Evolutionary conservation across 1,284 basidiomycete species (phyloP), one percentile per base, ranked within the genome.

Genomic region (Fomes fomentarius): DNA sequence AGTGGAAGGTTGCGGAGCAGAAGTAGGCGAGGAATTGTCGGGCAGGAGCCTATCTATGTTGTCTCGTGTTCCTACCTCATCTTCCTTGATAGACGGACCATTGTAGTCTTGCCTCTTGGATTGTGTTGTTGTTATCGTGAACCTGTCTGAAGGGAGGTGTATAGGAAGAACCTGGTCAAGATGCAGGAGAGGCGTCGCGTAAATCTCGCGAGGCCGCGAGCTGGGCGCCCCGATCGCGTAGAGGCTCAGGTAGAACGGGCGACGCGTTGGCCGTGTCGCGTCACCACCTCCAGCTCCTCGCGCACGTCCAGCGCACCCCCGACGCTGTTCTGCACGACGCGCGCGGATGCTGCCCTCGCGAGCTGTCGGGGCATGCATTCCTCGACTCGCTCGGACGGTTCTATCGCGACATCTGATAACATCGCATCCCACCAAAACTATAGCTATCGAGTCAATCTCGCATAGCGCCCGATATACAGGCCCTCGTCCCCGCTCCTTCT

Each of bases 401-500:
- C 47, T 51, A 53, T 50, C 58, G 44, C 60, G 59, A 45, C 66
- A 71, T 69, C 69, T 63, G 69, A 71, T 71, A 71, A 71, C 64
- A 55, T 61, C 61, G 46, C 22, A 53, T 28, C 35, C 53, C 57
- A 39, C 57, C 53, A 62, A 60, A 62, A 65, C 63, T 60, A 54
- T 69, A 62, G 64, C 63, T 60, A 54, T 69, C 70, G 69, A 72
- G 70, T 71, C 70, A 70, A 53, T 57, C 37, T 46, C 59, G 50
- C 58, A 63, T 62, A 59, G 65, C 63, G 63, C 65, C 19, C 19
- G 38, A 19, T 28, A 4, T 15, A 26, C 17, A 9, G 3, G 1
- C 26, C 8, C 25, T 42, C 26, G 25, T 26, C 21, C 25, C 19
- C 45, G 22, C 24, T 28, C 19, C 21, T 33, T 28, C 34, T 19